Evolutionary conservation across 2,329 filamentous ascomycete genomes (phyloP), one percentile per base, ranked within the genome.

Genomic region (Clonostachys rhizophaga): DNA sequence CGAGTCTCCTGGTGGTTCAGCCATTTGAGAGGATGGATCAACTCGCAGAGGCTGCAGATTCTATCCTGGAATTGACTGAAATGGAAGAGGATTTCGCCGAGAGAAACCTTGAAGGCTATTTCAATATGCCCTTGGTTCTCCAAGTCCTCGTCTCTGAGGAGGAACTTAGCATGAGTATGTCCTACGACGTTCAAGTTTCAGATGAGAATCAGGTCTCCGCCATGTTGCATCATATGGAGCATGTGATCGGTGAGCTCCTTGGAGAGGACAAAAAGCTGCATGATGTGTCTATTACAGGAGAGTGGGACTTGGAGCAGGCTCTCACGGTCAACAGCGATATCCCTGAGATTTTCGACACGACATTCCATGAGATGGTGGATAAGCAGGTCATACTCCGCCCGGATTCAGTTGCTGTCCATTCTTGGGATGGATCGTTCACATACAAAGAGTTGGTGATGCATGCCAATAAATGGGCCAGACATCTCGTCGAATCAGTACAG

Each of bases 341-440:
- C 16, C 42, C 42, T n/a, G 42, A 43, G 24, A 24, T 43, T 30
- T 30, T 43, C 5, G 42, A 43, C 3, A n/a, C 42, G 2, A 24
- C 17, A n/a, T 43, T 43, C 24, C 42, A 43, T 33, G 42, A 18
- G 18, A 24, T 43, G 24, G 24, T 43, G 13, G 42, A 18, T 16
- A 43, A 43, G 42, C 42, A 43, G 5, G 42, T 24, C 5, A 12
- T 10, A 7, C 17, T 43, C 20, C 8, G 6, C 8, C 42, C 42
- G 5, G 24, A 43, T 30, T 18, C 42, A 18, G 14, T 24, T 10
- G 42, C 44, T 18, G 62, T 74, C 34, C 55, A 67, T 42, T 69
- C 70, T 3, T 73, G 69, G 69, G 70, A 74, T 47, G 69, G 70
- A 49, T n/a, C 17, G 17, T 30, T 43, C 12, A 44, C 46, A 13